These are phyloP conservation scores for Beauveria sp. DNA, from an alignment of 2,329 filamentous ascomycete genomes.

Conservation along the genomic window DNA sequence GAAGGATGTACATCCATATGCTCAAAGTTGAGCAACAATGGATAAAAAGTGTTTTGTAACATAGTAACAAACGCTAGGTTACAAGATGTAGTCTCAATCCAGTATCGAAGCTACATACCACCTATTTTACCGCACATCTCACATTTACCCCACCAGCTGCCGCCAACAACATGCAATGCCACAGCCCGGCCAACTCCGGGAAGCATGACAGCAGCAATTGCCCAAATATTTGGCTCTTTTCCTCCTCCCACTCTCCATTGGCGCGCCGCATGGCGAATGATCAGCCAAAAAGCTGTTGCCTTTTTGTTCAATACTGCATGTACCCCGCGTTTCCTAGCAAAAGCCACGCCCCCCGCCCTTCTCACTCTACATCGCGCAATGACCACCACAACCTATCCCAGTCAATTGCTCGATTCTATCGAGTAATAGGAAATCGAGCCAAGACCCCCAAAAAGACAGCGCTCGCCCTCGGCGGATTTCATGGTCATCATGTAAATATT, in stretches of 20 bases:
- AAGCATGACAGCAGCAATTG: background rate
- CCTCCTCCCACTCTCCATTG: background rate
- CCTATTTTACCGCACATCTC: background rate
- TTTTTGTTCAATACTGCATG: background rate
- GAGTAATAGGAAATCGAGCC: conserved; percentile 4
- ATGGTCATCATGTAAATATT: too few relatives aligned
- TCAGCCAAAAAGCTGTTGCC: background rate
- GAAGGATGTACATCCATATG: too few relatives aligned
- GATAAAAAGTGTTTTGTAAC: too few relatives aligned
- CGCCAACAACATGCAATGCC: background rate
- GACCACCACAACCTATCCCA: background rate
- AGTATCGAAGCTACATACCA: too few relatives aligned
- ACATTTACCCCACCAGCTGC: background rate
- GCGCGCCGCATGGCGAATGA: background rate
- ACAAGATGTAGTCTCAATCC: background rate
- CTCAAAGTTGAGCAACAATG: too few relatives aligned
- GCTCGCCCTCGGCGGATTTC: background rate
- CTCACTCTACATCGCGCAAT: background rate
- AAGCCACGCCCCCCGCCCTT: background rate
- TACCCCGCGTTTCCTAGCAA: background rate
- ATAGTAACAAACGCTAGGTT: too few relatives aligned
- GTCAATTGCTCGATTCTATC: conserved; percentile 9
- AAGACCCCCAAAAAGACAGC: background rate
- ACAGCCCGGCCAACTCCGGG: conserved; percentile 1
- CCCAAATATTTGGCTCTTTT: background rate